Base-by-base conservation (phyloP, 805 yeast genomes). In the Isabelozyma gotoi region DNA sequence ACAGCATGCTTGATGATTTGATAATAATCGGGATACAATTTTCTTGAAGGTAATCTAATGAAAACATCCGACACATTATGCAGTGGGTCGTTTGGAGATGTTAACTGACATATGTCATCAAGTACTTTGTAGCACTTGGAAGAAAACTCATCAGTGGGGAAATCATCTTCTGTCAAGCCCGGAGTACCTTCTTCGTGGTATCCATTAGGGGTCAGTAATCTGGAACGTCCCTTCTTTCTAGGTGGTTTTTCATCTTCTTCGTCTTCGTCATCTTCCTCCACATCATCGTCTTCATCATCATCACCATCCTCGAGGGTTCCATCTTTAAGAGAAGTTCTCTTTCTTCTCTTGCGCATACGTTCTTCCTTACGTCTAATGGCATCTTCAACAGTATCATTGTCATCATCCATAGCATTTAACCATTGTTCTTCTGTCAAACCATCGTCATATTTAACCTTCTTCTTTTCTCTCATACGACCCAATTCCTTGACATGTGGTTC, bases 381-480 rank as follows among this genome's bases (percentile, higher is more conserved):
- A 44, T 74, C 84, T 51, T 81, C 85, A 19, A 80, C 80, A 1
- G 78, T 65, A 49, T 78, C 86, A 17, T 81, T 76, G 44, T 85
- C 94, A 44, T 80, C 81, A 60, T 86, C 94, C 74, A 86, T 78
- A 1, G 88, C 88, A 61, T 81, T 80, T 40, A 85, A 63, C 96
- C 97, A 94, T 63, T 92, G 97, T 56, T 88, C 97, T 60, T 94
- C 99, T 5, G 96, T 85, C 53, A 91, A 67, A 19, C 85, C 84
- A 52, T 91, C 97, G 60, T 94, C 98, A 56, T 84, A 85, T 52
- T 85, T 85, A n/a, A 82, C 79, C 6, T 78, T 66, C 64, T 88
- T 88, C 44, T 96, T 85, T 54, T 85, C 91, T 59, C 98, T 81
- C 37, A 84, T 78, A 31, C 82, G 88, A 12, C 61, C 76, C 12